Evolutionary conservation across 2,329 filamentous ascomycete species (phyloP).

Genomic region (Apiospora hydei): DNA sequence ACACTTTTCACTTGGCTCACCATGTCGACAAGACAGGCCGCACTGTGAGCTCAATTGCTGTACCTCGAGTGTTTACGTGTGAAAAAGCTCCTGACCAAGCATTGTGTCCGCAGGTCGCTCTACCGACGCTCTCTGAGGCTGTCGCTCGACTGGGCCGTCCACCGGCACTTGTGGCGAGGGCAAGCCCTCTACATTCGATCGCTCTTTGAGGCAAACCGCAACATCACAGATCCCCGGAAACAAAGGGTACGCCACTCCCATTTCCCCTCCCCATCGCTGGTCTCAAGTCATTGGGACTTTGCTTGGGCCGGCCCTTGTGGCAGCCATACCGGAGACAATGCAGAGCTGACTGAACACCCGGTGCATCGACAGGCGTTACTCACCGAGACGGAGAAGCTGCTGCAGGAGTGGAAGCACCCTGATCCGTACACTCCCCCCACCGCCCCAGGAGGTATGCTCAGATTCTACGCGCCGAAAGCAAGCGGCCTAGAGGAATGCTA

Average conservation of each 20-base stretch:
- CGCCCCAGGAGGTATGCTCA: conserved; percentile 82
- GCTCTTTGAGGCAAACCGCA: conserved; percentile 91
- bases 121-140: conserved; percentile 95
- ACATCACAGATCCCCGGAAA: conserved; percentile 83
- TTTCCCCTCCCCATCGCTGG: not conserved
- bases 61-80: not conserved
- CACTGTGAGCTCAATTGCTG: conserved; percentile 50
- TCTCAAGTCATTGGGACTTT: conserved; percentile 8
- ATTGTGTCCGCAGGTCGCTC: conserved; percentile 62
- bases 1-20: conserved; percentile 28
- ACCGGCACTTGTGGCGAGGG: conserved; percentile 91
- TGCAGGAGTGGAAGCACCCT: conserved; percentile 97
- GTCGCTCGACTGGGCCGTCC: conserved; percentile 92
- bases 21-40: conserved; percentile 58
- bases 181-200: conserved; percentile 96
- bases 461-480: not conserved
- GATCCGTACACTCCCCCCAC: conserved; percentile 91
- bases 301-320: not conserved
- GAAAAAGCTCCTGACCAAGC: conserved; percentile 1
- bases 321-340: conserved; percentile 15
- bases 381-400: conserved; percentile 84
- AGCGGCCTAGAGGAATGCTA: not conserved
- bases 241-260: conserved; percentile 70
- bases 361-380: conserved; percentile 71
- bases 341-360: conserved; percentile 24